Evolutionary conservation across 164 flowering plant species (phyloP), one percentile per base, ranked within the genome.

Genomic region (Chimonanthus praecox): DNA sequence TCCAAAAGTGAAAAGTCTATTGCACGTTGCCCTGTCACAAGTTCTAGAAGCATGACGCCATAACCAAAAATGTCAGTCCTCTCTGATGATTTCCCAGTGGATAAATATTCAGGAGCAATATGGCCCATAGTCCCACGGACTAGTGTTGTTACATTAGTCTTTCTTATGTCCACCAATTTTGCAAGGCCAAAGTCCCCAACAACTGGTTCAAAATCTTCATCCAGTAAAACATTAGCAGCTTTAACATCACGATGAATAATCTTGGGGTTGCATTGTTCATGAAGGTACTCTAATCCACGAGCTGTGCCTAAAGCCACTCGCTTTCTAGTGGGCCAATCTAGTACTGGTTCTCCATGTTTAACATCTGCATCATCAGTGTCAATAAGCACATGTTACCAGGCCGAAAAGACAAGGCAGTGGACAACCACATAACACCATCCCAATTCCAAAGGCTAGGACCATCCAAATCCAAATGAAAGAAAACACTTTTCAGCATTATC

Each of bases 121-220:
- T 93, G 98, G 54, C 98, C 98, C 92, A 93, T 91, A 44, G 97
- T 93, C 54, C 98, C 98, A 58, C 97, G 93, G 80, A 93, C 92
- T 80, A 87, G 92, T 69, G 94, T 91, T 7, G 96, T 92, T 49
- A 92, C 94, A 63, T 88, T 89, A 73, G 90, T 89, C 78, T 84
- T 84, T 49, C 89, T 80, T 71, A 88, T 90, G 77, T 91, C 96
- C 48, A 92, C 92, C 70, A 89, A 74, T 81, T 92, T 89, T 48
- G 98, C 94, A 72, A 92, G 73, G 68, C 98, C 98, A 80, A 92
- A 92, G 76, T 92, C 98, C 60, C 97, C 97, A 75, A 93, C 95
- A 71, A 91, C 98, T 49, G 97, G 95, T 82, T 93, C 98, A 82
- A 91, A 91, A 74, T 88, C 91, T 82, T 88, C 92, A 81, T 93